phyloP scores from a whole-genome alignment of 2,329 filamentous ascomycete genomes.

The Beauveria sp. region DNA sequence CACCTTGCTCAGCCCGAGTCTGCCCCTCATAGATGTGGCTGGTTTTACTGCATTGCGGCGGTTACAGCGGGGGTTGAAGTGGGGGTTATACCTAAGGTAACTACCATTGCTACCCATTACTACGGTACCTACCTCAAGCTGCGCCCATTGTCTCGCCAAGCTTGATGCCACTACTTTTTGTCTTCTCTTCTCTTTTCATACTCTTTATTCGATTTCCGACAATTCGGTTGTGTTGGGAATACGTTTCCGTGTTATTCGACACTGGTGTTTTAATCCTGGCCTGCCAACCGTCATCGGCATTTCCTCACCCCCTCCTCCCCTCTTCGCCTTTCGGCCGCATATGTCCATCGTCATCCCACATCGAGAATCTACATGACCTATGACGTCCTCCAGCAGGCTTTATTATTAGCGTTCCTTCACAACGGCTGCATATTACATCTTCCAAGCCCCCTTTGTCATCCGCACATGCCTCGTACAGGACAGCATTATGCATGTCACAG shows the following conservation, averaged over 20 bases:
- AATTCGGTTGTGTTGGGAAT: not conserved
- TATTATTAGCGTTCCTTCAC: not conserved
- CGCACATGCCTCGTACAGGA: not conserved
- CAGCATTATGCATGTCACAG: not conserved
- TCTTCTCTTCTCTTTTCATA: not conserved
- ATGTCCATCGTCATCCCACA: not conserved
- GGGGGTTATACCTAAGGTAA: no score
- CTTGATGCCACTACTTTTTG: not conserved
- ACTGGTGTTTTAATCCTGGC: not conserved
- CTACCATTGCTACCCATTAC: no score
- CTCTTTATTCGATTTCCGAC: not conserved
- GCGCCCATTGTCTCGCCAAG: not conserved
- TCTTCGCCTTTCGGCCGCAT: not conserved
- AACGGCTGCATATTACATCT: not conserved
- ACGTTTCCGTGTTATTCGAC: not conserved
- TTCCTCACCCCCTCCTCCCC: not conserved
- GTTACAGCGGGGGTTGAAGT: not conserved
- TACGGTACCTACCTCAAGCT: not conserved
- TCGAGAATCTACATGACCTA: not conserved
- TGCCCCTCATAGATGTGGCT: conserved; percentile 6
- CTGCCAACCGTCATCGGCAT: not conserved
- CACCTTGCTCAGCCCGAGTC: not conserved
- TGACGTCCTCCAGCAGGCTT: not conserved
- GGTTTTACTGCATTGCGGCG: not conserved
- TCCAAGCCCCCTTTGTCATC: not conserved